Base-by-base conservation (phyloP, 495 filamentous ascomycete genomes). In the Amorphotheca resinae region DNA sequence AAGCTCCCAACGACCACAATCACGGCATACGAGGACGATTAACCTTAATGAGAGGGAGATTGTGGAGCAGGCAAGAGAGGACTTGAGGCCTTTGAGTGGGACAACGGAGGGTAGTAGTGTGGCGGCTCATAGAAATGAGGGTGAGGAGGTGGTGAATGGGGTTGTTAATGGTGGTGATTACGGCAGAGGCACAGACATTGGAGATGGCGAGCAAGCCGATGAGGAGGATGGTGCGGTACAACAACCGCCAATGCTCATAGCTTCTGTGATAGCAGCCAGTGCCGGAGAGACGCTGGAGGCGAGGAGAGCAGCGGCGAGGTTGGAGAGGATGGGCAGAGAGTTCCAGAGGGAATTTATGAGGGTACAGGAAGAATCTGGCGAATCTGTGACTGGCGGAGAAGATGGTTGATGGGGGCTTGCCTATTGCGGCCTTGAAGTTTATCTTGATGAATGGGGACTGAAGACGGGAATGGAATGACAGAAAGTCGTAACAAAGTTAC, bases 271-370 rank as follows among this genome's bases (percentile, higher is more conserved):
- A 16, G 50, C 47, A 21, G 42, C 47, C n/a, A 31, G 28, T 26
- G 32, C 41, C 22, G 26, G 28, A 11, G 38, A 52, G 9, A 23
- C 22, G 14, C 25, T 28, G 3, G 47, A 53, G 17, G 53, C 50
- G 4, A 45, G 50, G 18, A 50, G 44, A 38, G 30, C 32, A 11
- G 53, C 50, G 18, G 50, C 41, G 4, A 45, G 41, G 33, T 38
- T 56, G 25, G 53, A 56, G 37, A 48, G 44, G 14, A 43, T 42
- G 1, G 53, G 53, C 17, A 42, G 50, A 30, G 46, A 43, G 18
- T 44, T 56, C 22, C 53, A 56, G 33, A 39, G 42, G 28, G 38
- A 48, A 41, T 56, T 38, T 46, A 35, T 44, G 2, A 44, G 37
- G 22, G 52, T 52, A 11, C 42, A 49, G 21, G 23, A 38, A 40